Evolutionary conservation across 2,329 filamentous ascomycete genomes (phyloP).

Genomic region (Scedosporium minutisporum): DNA sequence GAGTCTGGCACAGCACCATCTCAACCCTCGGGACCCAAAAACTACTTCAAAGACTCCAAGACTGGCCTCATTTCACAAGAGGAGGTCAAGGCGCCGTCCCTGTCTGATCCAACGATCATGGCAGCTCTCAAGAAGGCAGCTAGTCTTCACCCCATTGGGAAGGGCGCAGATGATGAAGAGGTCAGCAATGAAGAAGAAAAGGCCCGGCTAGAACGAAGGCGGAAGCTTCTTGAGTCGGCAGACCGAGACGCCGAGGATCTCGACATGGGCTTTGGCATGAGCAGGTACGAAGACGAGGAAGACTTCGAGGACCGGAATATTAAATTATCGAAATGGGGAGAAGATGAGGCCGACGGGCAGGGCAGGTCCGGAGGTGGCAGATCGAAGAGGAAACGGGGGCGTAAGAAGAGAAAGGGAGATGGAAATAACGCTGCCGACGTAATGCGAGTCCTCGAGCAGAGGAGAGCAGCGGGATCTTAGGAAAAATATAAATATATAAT

Average conservation of each 20-base stretch:
- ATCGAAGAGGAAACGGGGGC: slow-evolving; percentile 56
- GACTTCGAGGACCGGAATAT: slow-evolving; percentile 62
- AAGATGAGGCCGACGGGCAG: slow-evolving; percentile 40
- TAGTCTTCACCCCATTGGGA: slow-evolving; percentile 42
- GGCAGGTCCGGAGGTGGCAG: slow-evolving; percentile 27
- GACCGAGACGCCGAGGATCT: slow-evolving; percentile 82
- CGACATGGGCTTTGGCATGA: slow-evolving; percentile 89
- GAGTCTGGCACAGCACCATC: slow-evolving; percentile 35
- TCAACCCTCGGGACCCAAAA: slow-evolving; percentile 31
- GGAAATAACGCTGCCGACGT: slow-evolving; percentile 73
- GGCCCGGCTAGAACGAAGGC: slow-evolving; percentile 58
- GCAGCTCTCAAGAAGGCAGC: slow-evolving; percentile 82
- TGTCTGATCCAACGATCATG: slow-evolving; percentile 67
- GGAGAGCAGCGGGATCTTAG: slow-evolving; percentile 26
- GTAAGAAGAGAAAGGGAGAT: slow-evolving; percentile 70
- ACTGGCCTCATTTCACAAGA: slow-evolving; percentile 44
- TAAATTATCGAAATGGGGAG: slow-evolving; percentile 59
- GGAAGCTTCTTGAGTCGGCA: slow-evolving; percentile 62
- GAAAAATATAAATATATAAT: neutral
- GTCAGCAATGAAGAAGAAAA: slow-evolving; percentile 30
- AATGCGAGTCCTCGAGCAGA: slow-evolving; percentile 62
- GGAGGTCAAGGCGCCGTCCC: slow-evolving; percentile 40
- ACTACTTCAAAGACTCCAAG: slow-evolving; percentile 55
- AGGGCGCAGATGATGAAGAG: slow-evolving; percentile 23
- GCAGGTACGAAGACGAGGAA: slow-evolving; percentile 78